Conservation (phyloP, 371 early-diverging fungal species). For the Mortierella sp. region DNA sequence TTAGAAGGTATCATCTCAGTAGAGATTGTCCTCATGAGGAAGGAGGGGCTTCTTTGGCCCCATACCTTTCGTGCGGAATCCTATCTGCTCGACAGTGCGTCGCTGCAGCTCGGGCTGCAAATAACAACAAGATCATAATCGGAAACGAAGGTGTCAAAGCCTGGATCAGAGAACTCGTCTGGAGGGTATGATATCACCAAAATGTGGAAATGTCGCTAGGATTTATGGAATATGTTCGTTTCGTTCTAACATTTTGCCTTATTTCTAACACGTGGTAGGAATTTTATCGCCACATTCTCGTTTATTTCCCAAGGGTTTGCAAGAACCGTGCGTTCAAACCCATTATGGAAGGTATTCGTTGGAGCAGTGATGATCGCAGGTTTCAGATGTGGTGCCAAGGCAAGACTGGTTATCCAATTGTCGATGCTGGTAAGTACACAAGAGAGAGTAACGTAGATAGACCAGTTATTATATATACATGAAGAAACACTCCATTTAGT, state of each 20-base stretch:
- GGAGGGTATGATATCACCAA: conserved; percentile 61
- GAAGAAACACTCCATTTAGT: neutral
- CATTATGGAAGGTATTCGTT: conserved; percentile 58
- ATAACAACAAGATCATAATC: conserved; percentile 59
- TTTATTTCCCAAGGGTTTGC: conserved; percentile 70
- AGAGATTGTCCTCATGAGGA: conserved; percentile 43
- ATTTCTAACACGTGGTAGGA: conserved; percentile 49
- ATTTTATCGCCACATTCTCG: conserved; percentile 74
- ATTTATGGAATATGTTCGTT: neutral
- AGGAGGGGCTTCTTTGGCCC: conserved; percentile 43
- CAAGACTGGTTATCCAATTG: conserved; percentile 79
- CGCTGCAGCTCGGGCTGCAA: conserved; percentile 57
- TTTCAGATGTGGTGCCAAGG: conserved; percentile 75
- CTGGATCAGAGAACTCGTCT: conserved; percentile 65
- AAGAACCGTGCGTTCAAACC: conserved; percentile 68
- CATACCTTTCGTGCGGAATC: conserved; percentile 61
- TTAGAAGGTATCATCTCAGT: conserved; percentile 41
- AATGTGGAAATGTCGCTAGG: neutral
- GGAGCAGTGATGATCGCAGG: conserved; percentile 54
- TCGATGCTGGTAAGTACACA: conserved; percentile 66
- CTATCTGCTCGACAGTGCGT: conserved; percentile 66
- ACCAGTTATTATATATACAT: neutral
- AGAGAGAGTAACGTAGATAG: neutral
- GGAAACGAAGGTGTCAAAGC: conserved; percentile 62
- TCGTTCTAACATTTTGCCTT: neutral